Evolutionary conservation across 805 yeast species (phyloP).

Genomic region (Lachancea sp.): DNA sequence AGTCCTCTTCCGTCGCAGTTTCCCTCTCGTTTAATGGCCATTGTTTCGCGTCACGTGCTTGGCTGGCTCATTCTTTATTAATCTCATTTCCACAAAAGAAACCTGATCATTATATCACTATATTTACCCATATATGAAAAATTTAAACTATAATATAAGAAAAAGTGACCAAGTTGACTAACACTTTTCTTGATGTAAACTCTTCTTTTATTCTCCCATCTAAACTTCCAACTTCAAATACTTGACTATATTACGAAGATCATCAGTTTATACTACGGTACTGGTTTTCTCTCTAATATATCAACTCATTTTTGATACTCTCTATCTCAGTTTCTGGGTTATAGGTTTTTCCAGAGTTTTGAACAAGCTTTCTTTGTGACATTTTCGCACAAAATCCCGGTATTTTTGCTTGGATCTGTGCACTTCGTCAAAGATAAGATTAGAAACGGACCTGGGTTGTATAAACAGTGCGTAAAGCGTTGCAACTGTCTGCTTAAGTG

Average conservation of each 20-base stretch:
- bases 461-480: neutral
- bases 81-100: neutral
- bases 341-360: neutral
- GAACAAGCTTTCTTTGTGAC: conserved; percentile 1
- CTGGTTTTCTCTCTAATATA: conserved; percentile 10
- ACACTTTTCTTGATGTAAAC: too few species aligned
- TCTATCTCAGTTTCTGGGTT: conserved; percentile 7
- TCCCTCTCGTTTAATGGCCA: too few species aligned
- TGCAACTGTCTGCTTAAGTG: conserved; percentile 11
- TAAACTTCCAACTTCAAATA: conserved; percentile 4
- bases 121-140: neutral
- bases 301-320: conserved; percentile 9
- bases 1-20: too few species aligned
- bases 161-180: too few species aligned
- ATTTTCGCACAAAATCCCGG: neutral
- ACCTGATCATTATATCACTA: neutral
- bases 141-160: too few species aligned
- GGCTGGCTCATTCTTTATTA: too few species aligned
- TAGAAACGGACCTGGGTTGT: conserved; percentile 2
- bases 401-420: too few species aligned
- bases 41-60: too few species aligned
- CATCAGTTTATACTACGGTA: conserved; percentile 4
- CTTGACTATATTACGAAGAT: conserved; percentile 9
- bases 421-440: neutral
- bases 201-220: neutral